Percentiles rank a stretch among this genome's conserved stretches.
Conservation (phyloP, 495 filamentous ascomycete species). For the Cercophora scortea region DNA sequence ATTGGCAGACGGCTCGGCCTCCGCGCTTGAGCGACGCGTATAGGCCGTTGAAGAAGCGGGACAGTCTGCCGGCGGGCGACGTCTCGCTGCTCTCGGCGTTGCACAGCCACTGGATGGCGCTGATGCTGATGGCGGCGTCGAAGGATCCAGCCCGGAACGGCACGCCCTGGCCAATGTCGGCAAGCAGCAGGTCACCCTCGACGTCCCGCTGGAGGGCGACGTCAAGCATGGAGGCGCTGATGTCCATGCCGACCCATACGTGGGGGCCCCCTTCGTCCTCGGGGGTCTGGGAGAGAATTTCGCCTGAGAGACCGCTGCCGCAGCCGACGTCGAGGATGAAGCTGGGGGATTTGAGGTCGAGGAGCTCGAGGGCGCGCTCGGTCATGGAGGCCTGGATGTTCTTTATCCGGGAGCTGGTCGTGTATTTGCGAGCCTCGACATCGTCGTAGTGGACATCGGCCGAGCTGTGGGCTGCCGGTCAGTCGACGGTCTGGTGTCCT, state of each 20-base stretch:
- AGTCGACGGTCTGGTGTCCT: too few species aligned
- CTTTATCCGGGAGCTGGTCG: conserved; percentile 91
- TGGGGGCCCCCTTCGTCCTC: conserved; percentile 73
- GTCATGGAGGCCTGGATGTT: conserved; percentile 95
- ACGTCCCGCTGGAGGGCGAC: conserved; percentile 85
- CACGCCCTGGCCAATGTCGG: conserved; percentile 91
- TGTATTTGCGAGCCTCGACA: conserved; percentile 90
- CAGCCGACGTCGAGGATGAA: conserved; percentile 93
- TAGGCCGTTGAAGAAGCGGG: conserved; percentile 85
- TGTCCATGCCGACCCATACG: conserved; percentile 91
- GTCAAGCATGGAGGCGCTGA: conserved; percentile 87
- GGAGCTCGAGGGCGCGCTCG: conserved; percentile 80
- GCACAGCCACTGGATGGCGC: conserved; percentile 94
- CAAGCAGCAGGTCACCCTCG: conserved; percentile 84
- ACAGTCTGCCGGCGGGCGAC: conserved; percentile 62
- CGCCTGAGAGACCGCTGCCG: conserved; percentile 88
- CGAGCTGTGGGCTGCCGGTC: conserved; percentile 42
- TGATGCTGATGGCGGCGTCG: conserved; percentile 91
- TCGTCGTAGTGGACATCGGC: conserved; percentile 98
- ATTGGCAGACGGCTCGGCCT: conserved; percentile 89
- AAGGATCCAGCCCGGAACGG: conserved; percentile 90
- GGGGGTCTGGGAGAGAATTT: conserved; percentile 67
- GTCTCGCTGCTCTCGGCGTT: conserved; percentile 88
- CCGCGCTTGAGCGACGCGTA: conserved; percentile 79
- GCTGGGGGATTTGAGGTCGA: conserved; percentile 70